Percentiles rank a stretch among this genome's conserved stretches.
Conservation (phyloP, 768 basidiomycete genomes). For the Leucosporidium yakuticum region DNA sequence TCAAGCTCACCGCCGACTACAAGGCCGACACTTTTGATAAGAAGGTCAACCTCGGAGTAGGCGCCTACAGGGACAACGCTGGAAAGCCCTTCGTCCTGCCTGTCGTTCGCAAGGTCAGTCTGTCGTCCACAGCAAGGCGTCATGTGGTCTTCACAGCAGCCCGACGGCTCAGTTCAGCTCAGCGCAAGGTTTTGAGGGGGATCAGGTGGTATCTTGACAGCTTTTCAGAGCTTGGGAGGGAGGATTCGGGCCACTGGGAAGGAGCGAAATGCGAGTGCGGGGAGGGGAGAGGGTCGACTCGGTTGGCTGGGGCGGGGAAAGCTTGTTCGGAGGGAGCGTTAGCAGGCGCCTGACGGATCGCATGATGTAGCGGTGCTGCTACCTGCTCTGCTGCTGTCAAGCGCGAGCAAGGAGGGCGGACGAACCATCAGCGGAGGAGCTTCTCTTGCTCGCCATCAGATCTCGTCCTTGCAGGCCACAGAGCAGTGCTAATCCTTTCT, state of each 20-base stretch:
- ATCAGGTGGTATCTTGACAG: neutral
- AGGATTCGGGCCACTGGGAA: too few relatives aligned
- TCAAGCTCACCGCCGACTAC: slow-evolving; percentile 78
- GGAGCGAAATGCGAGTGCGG: too few relatives aligned
- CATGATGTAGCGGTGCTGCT: neutral
- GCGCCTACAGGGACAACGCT: slow-evolving; percentile 85
- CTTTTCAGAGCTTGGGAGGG: neutral
- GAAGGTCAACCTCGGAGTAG: slow-evolving; percentile 97
- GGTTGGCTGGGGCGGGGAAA: too few relatives aligned
- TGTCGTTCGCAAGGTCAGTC: slow-evolving; percentile 71
- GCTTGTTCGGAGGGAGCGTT: too few relatives aligned
- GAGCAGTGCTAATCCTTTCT: neutral
- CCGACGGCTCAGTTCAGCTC: too few relatives aligned
- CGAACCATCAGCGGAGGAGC: neutral
- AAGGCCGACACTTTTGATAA: slow-evolving; percentile 85
- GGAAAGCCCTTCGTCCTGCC: slow-evolving; percentile 93
- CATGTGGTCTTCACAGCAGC: neutral
- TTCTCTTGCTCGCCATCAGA: neutral
- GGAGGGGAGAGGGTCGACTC: too few relatives aligned
- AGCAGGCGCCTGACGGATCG: too few relatives aligned
- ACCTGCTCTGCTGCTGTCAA: neutral
- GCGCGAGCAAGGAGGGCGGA: neutral
- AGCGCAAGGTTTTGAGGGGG: too few relatives aligned
- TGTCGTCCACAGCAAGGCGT: neutral
- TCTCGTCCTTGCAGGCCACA: too few relatives aligned